Base-by-base conservation (phyloP, 2,329 filamentous ascomycete species). In the Leptographium procerum region DNA sequence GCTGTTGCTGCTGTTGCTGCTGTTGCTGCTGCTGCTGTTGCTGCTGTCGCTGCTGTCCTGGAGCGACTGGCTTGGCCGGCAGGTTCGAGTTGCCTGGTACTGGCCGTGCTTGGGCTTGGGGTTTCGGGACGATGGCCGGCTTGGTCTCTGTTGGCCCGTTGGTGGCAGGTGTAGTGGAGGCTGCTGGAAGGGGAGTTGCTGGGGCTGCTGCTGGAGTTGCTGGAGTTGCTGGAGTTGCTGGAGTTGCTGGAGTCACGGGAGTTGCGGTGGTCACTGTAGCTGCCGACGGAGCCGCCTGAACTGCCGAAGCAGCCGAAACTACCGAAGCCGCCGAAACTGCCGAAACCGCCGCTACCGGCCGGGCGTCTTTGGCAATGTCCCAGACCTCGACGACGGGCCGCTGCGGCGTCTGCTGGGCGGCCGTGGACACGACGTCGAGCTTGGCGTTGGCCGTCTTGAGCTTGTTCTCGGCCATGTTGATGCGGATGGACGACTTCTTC, bases 331-430 rank as follows among this genome's bases (percentile, higher is more conserved):
- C 54, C 19, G 57, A 19, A 7, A 53, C n/a, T 22, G 59, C 57
- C n/a, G 58, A 2, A 3, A 55, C 33, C 5, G 62, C 63, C 24
- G 69, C 67, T 14, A 67, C 64, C 10, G 80, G 76, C 68, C 83
- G 87, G 13, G 83, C 80, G 57, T 73, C 76, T 71, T 92, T 91
- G 0, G 87, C 91, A 57, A 88, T 75, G 62, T 87, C 84, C 88
- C 89, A 96, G 0, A 96, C 91, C 70, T 96, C 91, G 11, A 76
- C 82, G 4, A 97, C 90, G 0, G 91, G 83, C 68, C 84, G 85
- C 65, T 92, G 79, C 0, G 92, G 92, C 0, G 91, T 96, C 53
- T 95, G 87, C n/a, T 79, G 80, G 0, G 87, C 90, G 14, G 92
- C 91, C 52, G 84, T 88, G 66, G 91, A 82, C 4, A 97, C 88